Base-by-base conservation (phyloP, 345 rosid genomes). In the Eucalyptus marginata region DNA sequence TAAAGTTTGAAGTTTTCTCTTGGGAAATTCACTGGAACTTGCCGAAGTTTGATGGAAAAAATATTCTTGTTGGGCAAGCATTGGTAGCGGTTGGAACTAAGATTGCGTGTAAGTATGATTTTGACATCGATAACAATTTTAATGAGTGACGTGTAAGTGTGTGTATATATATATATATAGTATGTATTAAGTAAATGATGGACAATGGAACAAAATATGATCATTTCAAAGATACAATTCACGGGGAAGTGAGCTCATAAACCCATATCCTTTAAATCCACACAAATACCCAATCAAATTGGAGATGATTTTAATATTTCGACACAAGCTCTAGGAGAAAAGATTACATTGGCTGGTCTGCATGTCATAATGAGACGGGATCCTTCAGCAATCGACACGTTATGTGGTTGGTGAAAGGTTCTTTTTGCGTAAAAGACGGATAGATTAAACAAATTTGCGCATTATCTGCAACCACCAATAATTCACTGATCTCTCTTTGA, bases 31-130 rank as follows among this genome's bases (percentile, higher is more conserved):
- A 52, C 4, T 18, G 24, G 9, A 52, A 52, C 56, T 18, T 17
- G 56, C 56, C 24, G 56, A 52, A 52, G 56, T 52, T 3, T 52
- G 56, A 52, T 52, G 56, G 56, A 52, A 52, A 52, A 52, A 18
- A 52, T 18, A 17, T 58, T 58, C 64, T 1, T 25, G 64, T 25
- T 58, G 64, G 64, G 29, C 64, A 25, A 58, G 64, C n/a, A 25
- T 25, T 0, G 64, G 13, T 25, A 25, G 14, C n/a, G 0, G 7
- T 58, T 1, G 14, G 64, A 58, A 5, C 10, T 25, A 24, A 58
- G 64, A 4, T n/a, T n/a, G n/a, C n/a, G n/a, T n/a, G n/a, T n/a
- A n/a, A n/a, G n/a, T n/a, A n/a, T 1, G 64, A 25, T 58, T 58
- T 58, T 58, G 64, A 25, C 64, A 58, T 10, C 14, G 3, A 58